Evolutionary conservation across 192 early-diverging fungal species (phyloP).

Genomic region (Backusella sp.): DNA sequence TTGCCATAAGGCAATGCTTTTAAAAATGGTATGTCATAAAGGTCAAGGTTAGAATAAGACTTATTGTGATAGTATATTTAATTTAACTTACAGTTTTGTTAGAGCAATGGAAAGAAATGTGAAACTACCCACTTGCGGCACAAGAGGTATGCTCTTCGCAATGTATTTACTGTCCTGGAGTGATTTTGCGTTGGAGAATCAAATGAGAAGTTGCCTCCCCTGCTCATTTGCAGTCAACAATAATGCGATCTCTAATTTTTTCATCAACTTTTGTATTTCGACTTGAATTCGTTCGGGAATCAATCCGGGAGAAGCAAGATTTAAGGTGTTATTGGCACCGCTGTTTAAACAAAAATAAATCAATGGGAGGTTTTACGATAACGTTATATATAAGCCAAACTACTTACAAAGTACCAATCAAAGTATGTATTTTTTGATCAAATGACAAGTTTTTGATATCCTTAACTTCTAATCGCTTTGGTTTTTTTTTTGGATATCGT

Average conservation of each 20-base stretch:
- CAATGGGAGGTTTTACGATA: slow-evolving; percentile 8
- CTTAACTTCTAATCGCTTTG: background rate
- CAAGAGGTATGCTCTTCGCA: slow-evolving; percentile 12
- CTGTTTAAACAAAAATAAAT: slow-evolving; percentile 13
- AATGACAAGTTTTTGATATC: slow-evolving; percentile 1
- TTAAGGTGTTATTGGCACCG: slow-evolving; percentile 1
- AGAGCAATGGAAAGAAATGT: slow-evolving; percentile 10
- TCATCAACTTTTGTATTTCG: background rate
- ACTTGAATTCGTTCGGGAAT: background rate
- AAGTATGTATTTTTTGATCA: background rate
- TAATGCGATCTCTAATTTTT: background rate
- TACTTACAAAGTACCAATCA: slow-evolving; percentile 8
- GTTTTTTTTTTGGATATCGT: background rate
- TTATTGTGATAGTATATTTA: slow-evolving; percentile 15
- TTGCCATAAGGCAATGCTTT: slow-evolving; percentile 10
- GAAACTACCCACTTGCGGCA: slow-evolving; percentile 2
- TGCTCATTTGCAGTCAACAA: background rate
- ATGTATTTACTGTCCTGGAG: background rate
- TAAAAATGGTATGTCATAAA: slow-evolving; percentile 1
- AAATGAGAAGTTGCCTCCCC: slow-evolving; percentile 1
- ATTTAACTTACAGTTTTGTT: slow-evolving; percentile 12
- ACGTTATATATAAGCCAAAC: slow-evolving; percentile 7
- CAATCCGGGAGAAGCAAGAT: background rate
- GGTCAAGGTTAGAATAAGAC: slow-evolving; percentile 2
- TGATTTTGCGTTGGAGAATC: slow-evolving; percentile 2